These are phyloP conservation scores for Pseudevernia furfuracea DNA, from an alignment of 495 filamentous ascomycete species.

Conservation along the genomic window DNA sequence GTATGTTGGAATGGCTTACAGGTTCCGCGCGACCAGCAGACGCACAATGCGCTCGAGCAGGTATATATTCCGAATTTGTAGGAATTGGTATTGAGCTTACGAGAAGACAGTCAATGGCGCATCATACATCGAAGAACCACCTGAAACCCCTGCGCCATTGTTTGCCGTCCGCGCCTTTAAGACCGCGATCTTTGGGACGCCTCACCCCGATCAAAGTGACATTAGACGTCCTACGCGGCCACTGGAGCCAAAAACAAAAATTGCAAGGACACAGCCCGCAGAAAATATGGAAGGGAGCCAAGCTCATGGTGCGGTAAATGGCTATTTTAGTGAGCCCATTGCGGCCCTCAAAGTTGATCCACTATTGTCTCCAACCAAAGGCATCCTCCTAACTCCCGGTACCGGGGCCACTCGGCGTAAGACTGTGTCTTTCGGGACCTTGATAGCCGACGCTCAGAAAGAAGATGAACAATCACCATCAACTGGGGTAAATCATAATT, in stretches of 20 bases:
- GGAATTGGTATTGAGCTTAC: conserved; percentile 1
- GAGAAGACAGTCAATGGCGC: conserved; percentile 13
- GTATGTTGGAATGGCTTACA: conserved; percentile 37
- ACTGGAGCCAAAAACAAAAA: background rate
- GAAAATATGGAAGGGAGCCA: conserved; percentile 9
- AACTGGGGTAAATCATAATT: conserved; percentile 30
- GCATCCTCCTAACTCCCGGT: conserved; percentile 86
- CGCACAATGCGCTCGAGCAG: conserved; percentile 8
- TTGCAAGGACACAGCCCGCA: background rate
- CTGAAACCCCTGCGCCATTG: conserved; percentile 87
- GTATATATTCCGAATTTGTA: conserved; percentile 10
- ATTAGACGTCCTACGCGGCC: background rate
- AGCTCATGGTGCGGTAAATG: conserved; percentile 23
- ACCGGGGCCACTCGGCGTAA: conserved; percentile 71
- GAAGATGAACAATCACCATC: conserved; percentile 15
- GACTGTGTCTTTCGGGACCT: conserved; percentile 78
- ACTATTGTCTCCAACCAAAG: conserved; percentile 57
- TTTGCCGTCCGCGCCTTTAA: conserved; percentile 92
- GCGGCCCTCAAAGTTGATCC: conserved; percentile 26
- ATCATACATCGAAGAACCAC: conserved; percentile 47
- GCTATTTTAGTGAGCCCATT: background rate
- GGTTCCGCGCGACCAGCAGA: conserved; percentile 24
- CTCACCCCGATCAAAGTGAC: conserved; percentile 31
- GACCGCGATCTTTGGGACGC: conserved; percentile 84
- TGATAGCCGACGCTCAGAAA: conserved; percentile 31